phyloP scores from a whole-genome alignment of 441 rosid species.

The Theobroma grandiflorum region DNA sequence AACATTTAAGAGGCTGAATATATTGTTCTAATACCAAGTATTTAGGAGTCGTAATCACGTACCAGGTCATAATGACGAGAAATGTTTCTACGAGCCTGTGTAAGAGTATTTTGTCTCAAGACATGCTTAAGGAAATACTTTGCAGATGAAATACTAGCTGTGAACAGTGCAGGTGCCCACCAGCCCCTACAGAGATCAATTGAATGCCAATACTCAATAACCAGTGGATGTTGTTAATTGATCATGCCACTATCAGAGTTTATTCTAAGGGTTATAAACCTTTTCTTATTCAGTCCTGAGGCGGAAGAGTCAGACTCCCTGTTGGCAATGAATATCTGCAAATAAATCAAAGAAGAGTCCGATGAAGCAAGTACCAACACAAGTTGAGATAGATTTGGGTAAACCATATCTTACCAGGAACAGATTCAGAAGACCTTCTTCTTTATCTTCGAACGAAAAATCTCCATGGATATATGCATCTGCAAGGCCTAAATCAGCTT shows the following conservation, averaged over 20 bases:
- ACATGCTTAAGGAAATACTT: conserved; percentile 74
- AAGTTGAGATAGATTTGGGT: background rate
- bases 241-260: too few relatives aligned
- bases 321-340: conserved; percentile 67
- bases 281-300: conserved; percentile 56
- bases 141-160: conserved; percentile 75
- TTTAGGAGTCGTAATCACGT: conserved; percentile 9
- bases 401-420: conserved; percentile 53
- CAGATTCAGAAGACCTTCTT: conserved; percentile 68
- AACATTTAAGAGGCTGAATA: background rate
- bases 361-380: too few relatives aligned
- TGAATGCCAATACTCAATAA: too few relatives aligned
- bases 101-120: conserved; percentile 74
- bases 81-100: conserved; percentile 92
- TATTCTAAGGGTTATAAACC: conserved; percentile 39
- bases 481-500: conserved; percentile 93
- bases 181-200: conserved; percentile 65
- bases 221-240: too few relatives aligned
- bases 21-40: background rate
- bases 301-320: conserved; percentile 51
- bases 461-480: conserved; percentile 90
- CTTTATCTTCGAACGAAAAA: conserved; percentile 75
- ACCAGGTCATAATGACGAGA: conserved; percentile 96
- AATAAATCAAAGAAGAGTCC: background rate
- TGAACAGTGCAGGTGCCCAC: conserved; percentile 87